These are phyloP conservation scores for Podospora australis DNA, from an alignment of 495 filamentous ascomycete species.

Conservation along the genomic window DNA sequence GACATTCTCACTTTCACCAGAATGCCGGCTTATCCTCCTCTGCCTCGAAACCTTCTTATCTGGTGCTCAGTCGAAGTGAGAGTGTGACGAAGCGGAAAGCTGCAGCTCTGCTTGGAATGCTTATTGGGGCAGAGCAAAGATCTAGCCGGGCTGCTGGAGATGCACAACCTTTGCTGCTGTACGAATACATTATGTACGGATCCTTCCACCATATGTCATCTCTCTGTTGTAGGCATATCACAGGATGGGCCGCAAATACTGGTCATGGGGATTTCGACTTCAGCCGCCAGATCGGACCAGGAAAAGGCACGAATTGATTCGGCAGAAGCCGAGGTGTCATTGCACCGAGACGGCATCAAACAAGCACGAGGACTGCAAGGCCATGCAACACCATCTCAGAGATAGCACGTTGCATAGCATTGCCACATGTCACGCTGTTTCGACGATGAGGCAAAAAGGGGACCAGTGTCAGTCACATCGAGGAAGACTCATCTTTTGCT, in stretches of 20 bases:
- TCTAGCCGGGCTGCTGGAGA: too few relatives aligned
- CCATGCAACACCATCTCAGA: neutral
- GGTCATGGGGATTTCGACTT: constrained; percentile 10
- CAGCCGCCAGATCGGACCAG: constrained; percentile 21
- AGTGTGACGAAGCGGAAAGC: constrained; percentile 13
- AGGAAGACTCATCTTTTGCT: too few relatives aligned
- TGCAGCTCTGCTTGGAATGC: constrained; percentile 3
- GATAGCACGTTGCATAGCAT: neutral
- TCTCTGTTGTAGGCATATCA: neutral
- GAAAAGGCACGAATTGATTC: constrained; percentile 16
- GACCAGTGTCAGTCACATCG: too few relatives aligned
- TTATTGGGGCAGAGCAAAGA: too few relatives aligned
- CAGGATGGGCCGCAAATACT: constrained; percentile 3
- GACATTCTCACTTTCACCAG: neutral
- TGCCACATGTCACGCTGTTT: too few relatives aligned
- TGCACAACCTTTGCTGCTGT: too few relatives aligned
- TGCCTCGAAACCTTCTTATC: too few relatives aligned
- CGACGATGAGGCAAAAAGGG: too few relatives aligned
- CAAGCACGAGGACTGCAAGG: neutral
- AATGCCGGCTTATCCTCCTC: neutral
- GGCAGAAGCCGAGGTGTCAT: constrained; percentile 22
- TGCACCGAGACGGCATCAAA: constrained; percentile 9
- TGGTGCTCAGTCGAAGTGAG: too few relatives aligned
- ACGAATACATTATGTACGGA: too few relatives aligned
- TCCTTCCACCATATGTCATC: too few relatives aligned